phyloP scores from a whole-genome alignment of 805 yeast species.

The Clavispora asparagi region DNA sequence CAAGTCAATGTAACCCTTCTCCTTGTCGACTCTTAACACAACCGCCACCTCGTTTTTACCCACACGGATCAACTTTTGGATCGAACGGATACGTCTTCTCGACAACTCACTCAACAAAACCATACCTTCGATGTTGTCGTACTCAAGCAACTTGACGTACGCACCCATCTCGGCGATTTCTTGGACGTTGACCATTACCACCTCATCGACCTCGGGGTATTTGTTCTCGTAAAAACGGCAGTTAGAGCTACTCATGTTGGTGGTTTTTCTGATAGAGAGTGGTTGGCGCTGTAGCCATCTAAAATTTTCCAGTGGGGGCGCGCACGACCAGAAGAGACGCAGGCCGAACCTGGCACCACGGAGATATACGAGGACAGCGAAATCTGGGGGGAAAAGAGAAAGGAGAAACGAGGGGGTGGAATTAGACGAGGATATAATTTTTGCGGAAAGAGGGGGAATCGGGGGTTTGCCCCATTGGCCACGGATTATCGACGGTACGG shows the following conservation, averaged over 20 bases:
- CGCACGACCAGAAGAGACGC: background rate
- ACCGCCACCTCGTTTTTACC: slow-evolving; percentile 98
- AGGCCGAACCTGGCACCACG: background rate
- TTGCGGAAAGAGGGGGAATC: no score
- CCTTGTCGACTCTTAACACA: slow-evolving; percentile 96
- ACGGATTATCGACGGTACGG: no score
- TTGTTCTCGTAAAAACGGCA: slow-evolving; percentile 98
- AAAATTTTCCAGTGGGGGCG: slow-evolving; percentile 1
- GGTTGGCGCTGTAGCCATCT: background rate
- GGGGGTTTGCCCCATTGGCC: no score
- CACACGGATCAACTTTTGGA: slow-evolving; percentile 94
- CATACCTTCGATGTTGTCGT: slow-evolving; percentile 99
- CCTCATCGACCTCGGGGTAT: slow-evolving; percentile 98
- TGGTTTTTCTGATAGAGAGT: background rate
- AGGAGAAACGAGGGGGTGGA: no score
- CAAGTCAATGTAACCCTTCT: slow-evolving; percentile 95
- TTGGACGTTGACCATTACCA: slow-evolving; percentile 97
- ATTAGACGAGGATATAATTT: no score
- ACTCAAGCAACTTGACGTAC: slow-evolving; percentile 90
- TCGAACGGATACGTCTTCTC: slow-evolving; percentile 97
- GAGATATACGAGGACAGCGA: no score
- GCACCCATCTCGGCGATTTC: slow-evolving; percentile 99
- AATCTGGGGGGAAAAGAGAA: no score
- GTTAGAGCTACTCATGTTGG: slow-evolving; percentile 72
- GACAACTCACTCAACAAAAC: slow-evolving; percentile 91